phyloP scores from a whole-genome alignment of 2,329 filamentous ascomycete genomes.

The Cadophora malorum region DNA sequence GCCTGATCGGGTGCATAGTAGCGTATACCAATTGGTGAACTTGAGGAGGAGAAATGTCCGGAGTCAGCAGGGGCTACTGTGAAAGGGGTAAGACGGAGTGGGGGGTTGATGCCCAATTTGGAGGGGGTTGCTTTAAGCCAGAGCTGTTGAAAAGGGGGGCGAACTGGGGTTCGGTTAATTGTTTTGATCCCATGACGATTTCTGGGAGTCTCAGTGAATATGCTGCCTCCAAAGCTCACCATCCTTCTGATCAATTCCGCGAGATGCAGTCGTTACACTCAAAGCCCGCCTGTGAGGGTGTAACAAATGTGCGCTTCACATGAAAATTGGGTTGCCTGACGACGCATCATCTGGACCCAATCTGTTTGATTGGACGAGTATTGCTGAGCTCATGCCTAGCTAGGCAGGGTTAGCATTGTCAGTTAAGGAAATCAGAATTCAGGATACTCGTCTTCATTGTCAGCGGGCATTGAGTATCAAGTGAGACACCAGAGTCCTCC shows the following conservation, averaged over 20 bases:
- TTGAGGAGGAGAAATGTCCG: neutral
- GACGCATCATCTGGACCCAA: neutral
- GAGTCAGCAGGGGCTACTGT: neutral
- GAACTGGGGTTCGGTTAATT: conserved; percentile 5
- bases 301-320: neutral
- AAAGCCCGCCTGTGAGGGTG: neutral
- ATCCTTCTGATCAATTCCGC: neutral
- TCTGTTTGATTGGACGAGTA: neutral
- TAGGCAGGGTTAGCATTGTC: neutral
- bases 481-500: neutral
- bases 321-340: neutral
- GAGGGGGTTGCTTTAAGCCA: conserved; percentile 14
- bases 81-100: neutral
- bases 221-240: neutral
- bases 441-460: neutral
- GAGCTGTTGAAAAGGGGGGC: neutral
- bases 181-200: conserved; percentile 17
- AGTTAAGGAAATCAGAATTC: neutral
- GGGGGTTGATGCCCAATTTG: conserved; percentile 8
- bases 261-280: neutral
- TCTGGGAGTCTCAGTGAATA: neutral
- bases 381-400: neutral
- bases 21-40: neutral
- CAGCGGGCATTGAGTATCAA: neutral
- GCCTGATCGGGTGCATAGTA: neutral